phyloP scores from a whole-genome alignment of 176 grass and related monocot genomes.

The Tuctoria greenei region DNA sequence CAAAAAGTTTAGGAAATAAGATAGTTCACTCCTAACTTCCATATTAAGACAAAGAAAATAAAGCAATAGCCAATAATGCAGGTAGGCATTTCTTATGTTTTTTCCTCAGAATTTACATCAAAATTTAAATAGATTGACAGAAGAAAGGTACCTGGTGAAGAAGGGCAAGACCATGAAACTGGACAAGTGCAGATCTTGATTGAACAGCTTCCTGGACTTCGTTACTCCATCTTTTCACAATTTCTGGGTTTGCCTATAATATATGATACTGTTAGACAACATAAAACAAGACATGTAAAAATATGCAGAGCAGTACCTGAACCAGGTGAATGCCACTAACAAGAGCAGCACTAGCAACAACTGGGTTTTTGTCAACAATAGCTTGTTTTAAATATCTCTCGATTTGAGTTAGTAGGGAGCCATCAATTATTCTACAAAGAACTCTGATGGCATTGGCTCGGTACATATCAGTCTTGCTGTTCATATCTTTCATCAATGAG shows the following conservation, averaged over 20 bases:
- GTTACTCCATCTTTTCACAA: constrained; percentile 98
- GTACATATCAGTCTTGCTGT: constrained; percentile 99
- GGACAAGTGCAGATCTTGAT: constrained; percentile 91
- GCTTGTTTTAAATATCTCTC: constrained; percentile 99
- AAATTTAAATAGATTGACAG: background rate
- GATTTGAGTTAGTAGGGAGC: constrained; percentile 85
- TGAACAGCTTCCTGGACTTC: constrained; percentile 99
- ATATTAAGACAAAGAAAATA: background rate
- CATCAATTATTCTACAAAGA: constrained; percentile 93
- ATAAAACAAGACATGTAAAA: constrained; percentile 30
- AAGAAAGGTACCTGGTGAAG: constrained; percentile 73
- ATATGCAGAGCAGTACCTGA: constrained; percentile 59
- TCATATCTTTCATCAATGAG: constrained; percentile 99
- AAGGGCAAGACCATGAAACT: constrained; percentile 96
- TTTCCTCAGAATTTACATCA: constrained; percentile 4
- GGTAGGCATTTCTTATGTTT: constrained; percentile 19
- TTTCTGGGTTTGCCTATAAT: constrained; percentile 77
- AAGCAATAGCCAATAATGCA: no score
- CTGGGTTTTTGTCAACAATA: constrained; percentile 95
- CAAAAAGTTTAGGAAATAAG: background rate
- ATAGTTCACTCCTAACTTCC: background rate
- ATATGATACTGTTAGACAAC: background rate
- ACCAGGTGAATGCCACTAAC: constrained; percentile 90
- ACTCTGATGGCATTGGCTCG: constrained; percentile 96
- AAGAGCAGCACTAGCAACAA: constrained; percentile 92